Evolutionary conservation across 2,329 filamentous ascomycete genomes (phyloP).

Genomic region (Ceratocystis harringtonii): DNA sequence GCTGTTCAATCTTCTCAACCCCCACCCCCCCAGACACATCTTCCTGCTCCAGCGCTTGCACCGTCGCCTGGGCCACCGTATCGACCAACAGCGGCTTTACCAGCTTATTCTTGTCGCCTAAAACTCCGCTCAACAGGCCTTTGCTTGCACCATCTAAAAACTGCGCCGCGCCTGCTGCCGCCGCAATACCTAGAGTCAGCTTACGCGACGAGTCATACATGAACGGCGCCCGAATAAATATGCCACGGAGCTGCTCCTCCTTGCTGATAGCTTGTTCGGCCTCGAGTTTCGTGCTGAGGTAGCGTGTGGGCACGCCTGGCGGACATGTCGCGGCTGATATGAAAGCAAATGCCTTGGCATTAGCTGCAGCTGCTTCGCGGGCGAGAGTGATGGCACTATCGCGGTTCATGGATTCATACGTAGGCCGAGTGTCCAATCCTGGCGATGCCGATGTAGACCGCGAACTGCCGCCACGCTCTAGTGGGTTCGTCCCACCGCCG

Average conservation of each 20-base stretch:
- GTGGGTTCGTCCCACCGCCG: slow-evolving; percentile 40
- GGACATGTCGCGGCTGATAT: slow-evolving; percentile 79
- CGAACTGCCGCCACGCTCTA: slow-evolving; percentile 33
- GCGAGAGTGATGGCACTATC: slow-evolving; percentile 76
- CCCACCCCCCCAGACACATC: slow-evolving; percentile 61
- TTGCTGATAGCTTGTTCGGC: slow-evolving; percentile 57
- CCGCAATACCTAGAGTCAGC: slow-evolving; percentile 74
- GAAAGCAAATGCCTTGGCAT: slow-evolving; percentile 62
- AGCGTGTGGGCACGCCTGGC: slow-evolving; percentile 67
- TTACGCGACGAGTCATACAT: slow-evolving; percentile 73
- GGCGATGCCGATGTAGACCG: not conserved
- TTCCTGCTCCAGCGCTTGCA: slow-evolving; percentile 70
- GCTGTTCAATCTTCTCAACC: slow-evolving; percentile 60
- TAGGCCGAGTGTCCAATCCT: slow-evolving; percentile 37
- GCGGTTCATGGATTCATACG: slow-evolving; percentile 95
- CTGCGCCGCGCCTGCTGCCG: slow-evolving; percentile 56
- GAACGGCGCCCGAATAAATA: slow-evolving; percentile 78
- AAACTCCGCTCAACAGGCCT: slow-evolving; percentile 56
- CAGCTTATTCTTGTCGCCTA: slow-evolving; percentile 60
- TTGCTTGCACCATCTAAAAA: slow-evolving; percentile 65
- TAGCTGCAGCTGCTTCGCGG: slow-evolving; percentile 51
- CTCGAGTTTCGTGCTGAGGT: slow-evolving; percentile 82
- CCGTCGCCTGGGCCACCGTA: slow-evolving; percentile 71
- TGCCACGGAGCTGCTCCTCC: slow-evolving; percentile 46
- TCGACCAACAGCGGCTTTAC: slow-evolving; percentile 75